phyloP scores from a whole-genome alignment of 2,329 filamentous ascomycete species.

The Onygenales sp. region DNA sequence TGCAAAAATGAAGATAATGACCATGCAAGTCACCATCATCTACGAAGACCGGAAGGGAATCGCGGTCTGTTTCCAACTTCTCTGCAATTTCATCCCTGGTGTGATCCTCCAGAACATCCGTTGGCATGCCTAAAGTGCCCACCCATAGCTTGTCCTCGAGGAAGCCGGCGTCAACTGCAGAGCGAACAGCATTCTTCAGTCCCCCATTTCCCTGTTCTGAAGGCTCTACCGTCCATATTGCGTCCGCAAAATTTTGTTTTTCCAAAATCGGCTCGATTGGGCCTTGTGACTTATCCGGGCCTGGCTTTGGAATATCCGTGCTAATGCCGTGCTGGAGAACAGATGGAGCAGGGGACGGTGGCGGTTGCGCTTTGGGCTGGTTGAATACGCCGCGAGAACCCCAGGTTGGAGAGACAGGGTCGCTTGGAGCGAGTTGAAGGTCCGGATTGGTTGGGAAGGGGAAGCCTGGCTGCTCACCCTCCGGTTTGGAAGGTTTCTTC shows the following conservation, averaged over 20 bases:
- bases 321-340: constrained; percentile 56
- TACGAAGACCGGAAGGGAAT: constrained; percentile 75
- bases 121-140: constrained; percentile 88
- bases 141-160: constrained; percentile 77
- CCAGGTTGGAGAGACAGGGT: constrained; percentile 69
- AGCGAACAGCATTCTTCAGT: constrained; percentile 76
- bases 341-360: constrained; percentile 63
- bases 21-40: constrained; percentile 89
- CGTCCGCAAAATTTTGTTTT: constrained; percentile 54
- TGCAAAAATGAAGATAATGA: constrained; percentile 93
- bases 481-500: not conserved
- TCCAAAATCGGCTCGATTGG: constrained; percentile 4
- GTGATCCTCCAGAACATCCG: constrained; percentile 66
- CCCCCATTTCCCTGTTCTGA: constrained; percentile 90
- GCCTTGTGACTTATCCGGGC: constrained; percentile 7
- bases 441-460: constrained; percentile 22
- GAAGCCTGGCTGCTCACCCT: not conserved
- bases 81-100: constrained; percentile 78
- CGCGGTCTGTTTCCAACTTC: constrained; percentile 67
- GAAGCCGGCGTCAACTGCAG: constrained; percentile 59
- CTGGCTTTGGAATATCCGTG: constrained; percentile 8
- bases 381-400: constrained; percentile 55
- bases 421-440: constrained; percentile 55
- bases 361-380: constrained; percentile 68
- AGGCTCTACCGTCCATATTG: constrained; percentile 71